Percentiles rank a stretch among this genome's conserved stretches.
These are phyloP conservation scores for Leccinum barrowsii DNA, from an alignment of 768 basidiomycete species.

Conservation along the genomic window DNA sequence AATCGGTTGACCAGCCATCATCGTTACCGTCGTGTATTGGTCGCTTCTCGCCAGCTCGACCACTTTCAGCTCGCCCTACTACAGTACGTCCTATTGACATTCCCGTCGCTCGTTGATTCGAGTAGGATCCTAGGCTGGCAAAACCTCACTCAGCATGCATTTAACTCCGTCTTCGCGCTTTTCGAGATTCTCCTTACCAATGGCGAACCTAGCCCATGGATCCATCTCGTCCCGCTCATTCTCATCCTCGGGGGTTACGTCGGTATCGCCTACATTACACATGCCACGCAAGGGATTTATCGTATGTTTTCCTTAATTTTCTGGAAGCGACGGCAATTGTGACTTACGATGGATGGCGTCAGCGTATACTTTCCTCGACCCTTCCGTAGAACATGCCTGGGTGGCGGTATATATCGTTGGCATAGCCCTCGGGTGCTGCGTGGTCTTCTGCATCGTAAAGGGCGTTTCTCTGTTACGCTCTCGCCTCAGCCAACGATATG, in stretches of 20 bases:
- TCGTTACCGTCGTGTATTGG: slow-evolving; percentile 68
- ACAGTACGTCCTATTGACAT: slow-evolving; percentile 31
- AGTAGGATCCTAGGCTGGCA: slow-evolving; percentile 44
- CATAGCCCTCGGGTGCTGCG: slow-evolving; percentile 46
- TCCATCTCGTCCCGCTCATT: slow-evolving; percentile 43
- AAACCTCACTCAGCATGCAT: slow-evolving; percentile 56
- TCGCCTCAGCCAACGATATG: slow-evolving; percentile 24
- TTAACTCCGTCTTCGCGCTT: slow-evolving; percentile 56
- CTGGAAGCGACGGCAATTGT: too few relatives aligned
- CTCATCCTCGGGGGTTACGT: slow-evolving; percentile 55
- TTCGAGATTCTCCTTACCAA: slow-evolving; percentile 59
- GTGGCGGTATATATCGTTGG: slow-evolving; percentile 64
- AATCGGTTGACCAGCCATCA: slow-evolving; percentile 41
- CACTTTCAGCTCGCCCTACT: slow-evolving; percentile 39
- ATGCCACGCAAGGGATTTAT: slow-evolving; percentile 60
- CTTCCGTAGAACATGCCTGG: slow-evolving; percentile 36
- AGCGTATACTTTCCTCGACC: slow-evolving; percentile 70
- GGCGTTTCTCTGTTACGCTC: slow-evolving; percentile 39
- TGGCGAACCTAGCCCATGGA: slow-evolving; percentile 49
- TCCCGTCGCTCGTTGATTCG: background rate
- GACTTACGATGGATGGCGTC: slow-evolving; percentile 3
- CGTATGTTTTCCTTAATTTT: slow-evolving; percentile 39
- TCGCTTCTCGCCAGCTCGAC: slow-evolving; percentile 41
- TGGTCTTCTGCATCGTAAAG: slow-evolving; percentile 52
- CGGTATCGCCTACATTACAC: slow-evolving; percentile 65